Evolutionary conservation across 805 yeast species (phyloP), one percentile per base, ranked within the genome.

Genomic region (Cyberlindnera petersonii): DNA sequence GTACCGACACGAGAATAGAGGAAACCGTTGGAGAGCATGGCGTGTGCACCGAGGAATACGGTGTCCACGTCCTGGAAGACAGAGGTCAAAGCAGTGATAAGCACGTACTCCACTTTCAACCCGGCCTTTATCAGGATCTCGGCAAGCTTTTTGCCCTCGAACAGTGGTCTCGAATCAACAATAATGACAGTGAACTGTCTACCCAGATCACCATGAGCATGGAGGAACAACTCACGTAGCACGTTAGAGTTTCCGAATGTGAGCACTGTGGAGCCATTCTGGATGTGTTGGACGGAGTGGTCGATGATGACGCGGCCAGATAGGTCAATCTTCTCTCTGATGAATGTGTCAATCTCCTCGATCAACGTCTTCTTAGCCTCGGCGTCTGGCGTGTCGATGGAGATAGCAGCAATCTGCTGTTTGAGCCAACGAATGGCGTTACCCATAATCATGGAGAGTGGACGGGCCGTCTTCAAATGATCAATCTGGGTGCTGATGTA

Each of bases 351-450:
- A 50, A 93, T 89, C 47, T 76, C 74, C 33, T 72, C 79, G 42
- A 76, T 63, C 40, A 93, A 68, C 24, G 70, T 65, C 11, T 58
- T 61, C 56, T 86, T 88, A 20, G 96, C 95, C 23, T 72, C 73
- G 14, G 48, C 43, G 41, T 66, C 72, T 4, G 65, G 55, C 22
- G 77, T 68, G 46, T 85, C 94, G 40, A 89, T 79, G 42, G 88
- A 80, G 34, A 91, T 77, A 30, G 75, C 72, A 1, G 96, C 79
- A 39, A 93, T 91, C 59, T 86, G 91, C 66, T 91, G 98, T 57
- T 93, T 93, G 47, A 93, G 72, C 96, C 97, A 89, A 53, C 98
- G 77, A 49, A 93, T 93, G 3, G 97, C 91, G 65, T 89, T 93
- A 39, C 98, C 98, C 98, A 93, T 93, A 1, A 96, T 76, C 3